phyloP scores from a whole-genome alignment of 73 alveolate species.

The Paramecium sonneborni region DNA sequence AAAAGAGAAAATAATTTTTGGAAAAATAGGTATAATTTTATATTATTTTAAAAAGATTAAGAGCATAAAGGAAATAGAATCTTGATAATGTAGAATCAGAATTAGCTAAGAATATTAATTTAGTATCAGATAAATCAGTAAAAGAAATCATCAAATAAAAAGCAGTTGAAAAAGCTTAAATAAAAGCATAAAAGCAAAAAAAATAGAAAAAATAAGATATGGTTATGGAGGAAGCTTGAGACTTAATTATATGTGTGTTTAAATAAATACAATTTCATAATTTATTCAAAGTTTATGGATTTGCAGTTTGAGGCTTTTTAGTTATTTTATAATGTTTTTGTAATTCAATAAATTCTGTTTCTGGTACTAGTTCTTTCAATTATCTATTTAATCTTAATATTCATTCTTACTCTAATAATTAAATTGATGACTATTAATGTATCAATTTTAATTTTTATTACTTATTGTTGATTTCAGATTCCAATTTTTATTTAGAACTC shows the following conservation, averaged over 20 bases:
- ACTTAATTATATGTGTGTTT: not conserved
- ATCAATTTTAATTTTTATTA: not conserved
- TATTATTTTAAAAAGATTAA: not conserved
- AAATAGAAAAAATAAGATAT: not conserved
- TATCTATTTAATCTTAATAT: not conserved
- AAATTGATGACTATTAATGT: not conserved
- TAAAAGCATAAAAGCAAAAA: not conserved
- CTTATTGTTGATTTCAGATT: not conserved
- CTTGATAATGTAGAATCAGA: not conserved
- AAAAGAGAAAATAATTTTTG: slow-evolving; percentile 92
- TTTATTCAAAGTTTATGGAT: not conserved
- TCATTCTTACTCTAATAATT: not conserved
- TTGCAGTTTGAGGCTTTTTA: slow-evolving; percentile 1
- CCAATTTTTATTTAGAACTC: not conserved
- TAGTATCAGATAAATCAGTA: not conserved
- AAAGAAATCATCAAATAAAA: slow-evolving; percentile 16
- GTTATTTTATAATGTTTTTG: not conserved
- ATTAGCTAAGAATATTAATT: slow-evolving; percentile 41
- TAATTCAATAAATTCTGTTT: not conserved
- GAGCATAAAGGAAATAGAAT: not conserved
- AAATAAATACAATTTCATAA: not conserved
- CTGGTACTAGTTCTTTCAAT: not conserved
- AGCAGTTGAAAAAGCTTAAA: not conserved
- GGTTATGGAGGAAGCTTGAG: not conserved
- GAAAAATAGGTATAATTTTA: slow-evolving; percentile 64